These are phyloP conservation scores for Potentilla sterilis DNA, from an alignment of 306 rosid species.

Conservation along the genomic window DNA sequence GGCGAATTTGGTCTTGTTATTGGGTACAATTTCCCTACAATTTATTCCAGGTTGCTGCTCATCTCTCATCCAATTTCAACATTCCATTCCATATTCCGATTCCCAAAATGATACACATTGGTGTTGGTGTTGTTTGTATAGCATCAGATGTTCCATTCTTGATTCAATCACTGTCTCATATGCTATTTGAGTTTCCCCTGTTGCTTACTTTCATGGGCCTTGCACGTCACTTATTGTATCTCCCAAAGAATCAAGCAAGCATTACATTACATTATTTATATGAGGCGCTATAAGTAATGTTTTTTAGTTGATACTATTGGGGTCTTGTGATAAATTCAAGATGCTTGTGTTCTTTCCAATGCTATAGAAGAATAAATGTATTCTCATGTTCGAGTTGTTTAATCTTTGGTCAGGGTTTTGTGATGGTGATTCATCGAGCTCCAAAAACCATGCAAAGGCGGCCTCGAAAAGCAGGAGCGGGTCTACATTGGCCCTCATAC, in stretches of 20 bases:
- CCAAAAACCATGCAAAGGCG: constrained; percentile 24
- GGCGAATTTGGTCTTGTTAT: constrained; percentile 20
- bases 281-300: not conserved
- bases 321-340: not conserved
- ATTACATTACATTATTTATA: not conserved
- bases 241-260: not conserved
- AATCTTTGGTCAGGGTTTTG: constrained; percentile 41
- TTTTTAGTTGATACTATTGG: not conserved
- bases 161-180: not conserved
- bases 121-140: too few species aligned
- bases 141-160: not conserved
- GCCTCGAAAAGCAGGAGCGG: constrained; percentile 28
- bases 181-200: not conserved
- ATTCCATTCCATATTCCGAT: too few species aligned
- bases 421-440: constrained; percentile 36
- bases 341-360: not conserved
- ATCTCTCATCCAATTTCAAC: constrained; percentile 18
- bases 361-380: not conserved
- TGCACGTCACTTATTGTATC: too few species aligned
- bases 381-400: not conserved
- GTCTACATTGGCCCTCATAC: constrained; percentile 37
- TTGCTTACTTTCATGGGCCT: too few species aligned
- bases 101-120: not conserved
- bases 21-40: constrained; percentile 35
- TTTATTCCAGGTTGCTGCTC: constrained; percentile 41